Evolutionary conservation across 2,329 filamentous ascomycete species (phyloP), one percentile per base, ranked within the genome.

Genomic region (Periconia sp.): DNA sequence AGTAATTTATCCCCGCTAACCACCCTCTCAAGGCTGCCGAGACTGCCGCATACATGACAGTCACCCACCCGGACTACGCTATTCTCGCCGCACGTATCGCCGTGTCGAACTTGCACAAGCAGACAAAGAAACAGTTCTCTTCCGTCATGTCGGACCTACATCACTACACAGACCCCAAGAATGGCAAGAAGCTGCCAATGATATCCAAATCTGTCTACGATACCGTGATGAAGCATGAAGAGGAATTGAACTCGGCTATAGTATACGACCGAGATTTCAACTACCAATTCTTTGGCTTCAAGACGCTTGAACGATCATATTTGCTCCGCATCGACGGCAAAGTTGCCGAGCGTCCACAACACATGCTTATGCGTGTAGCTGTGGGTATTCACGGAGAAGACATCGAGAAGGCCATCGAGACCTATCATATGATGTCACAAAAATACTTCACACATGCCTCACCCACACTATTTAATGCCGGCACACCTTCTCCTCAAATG

Each of bases 41-140:
- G 81, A 99, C 94, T 68, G 94, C 94, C 68, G 94, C 94, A 54
- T 99, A 99, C 82, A 99, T 99, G 94, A 99, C 94, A 57, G 93
- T 97, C 66, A 99, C 93, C 59, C 94, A 99, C 76, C 94, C 94
- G 69, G 94, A 99, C 80, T 99, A 99, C 76, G 94, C 94, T 74
- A 95, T 97, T 74, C 91, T 99, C 55, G 94, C 94, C 61, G 94
- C 94, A 63, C 92, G 94, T 79, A 97, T 99, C 73, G 94, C 94
- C 65, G 94, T 99, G 51, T 99, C 94, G 71, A 99, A 99, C 81
- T 89, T 99, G 55, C 94, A 99, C 87, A 99, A 99, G 81, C 94
- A 99, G 84, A 99, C 94, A 61, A 97, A 97, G 85, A 99, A 99
- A 84, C 93, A 97, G 75, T 99, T 95, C 82, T 97, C 94, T n/a